These are phyloP conservation scores for Aspergillus novoparasiticus DNA, from an alignment of 2,329 filamentous ascomycete species.

Conservation along the genomic window DNA sequence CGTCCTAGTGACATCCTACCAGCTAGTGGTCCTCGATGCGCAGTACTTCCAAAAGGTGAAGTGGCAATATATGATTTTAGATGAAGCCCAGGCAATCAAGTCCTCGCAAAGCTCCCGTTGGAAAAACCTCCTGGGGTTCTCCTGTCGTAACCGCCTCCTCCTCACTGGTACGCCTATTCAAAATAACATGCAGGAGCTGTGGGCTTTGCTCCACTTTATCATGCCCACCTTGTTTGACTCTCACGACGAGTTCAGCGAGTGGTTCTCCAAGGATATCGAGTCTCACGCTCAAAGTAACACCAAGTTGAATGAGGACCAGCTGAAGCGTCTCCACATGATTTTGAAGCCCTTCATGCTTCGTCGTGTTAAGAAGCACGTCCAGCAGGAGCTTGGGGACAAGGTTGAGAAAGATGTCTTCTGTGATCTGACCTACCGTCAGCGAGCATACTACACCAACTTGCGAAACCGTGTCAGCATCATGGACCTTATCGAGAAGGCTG, in stretches of 20 bases:
- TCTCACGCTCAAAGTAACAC: slow-evolving; percentile 98
- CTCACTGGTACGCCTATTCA: slow-evolving; percentile 97
- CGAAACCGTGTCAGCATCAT: slow-evolving; percentile 98
- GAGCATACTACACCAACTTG: slow-evolving; percentile 87
- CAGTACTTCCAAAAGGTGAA: slow-evolving; percentile 99
- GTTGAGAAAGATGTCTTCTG: slow-evolving; percentile 96
- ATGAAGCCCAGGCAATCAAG: slow-evolving; percentile 98
- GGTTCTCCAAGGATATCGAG: slow-evolving; percentile 71
- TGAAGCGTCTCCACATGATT: slow-evolving; percentile 97
- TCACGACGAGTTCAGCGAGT: slow-evolving; percentile 56
- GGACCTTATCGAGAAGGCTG: slow-evolving; percentile 96
- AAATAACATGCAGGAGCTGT: slow-evolving; percentile 99
- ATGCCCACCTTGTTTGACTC: slow-evolving; percentile 95
- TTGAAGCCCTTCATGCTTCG: slow-evolving; percentile 99
- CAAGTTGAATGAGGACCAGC: slow-evolving; percentile 98
- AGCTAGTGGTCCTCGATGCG: slow-evolving; percentile 92
- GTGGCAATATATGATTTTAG: slow-evolving; percentile 99
- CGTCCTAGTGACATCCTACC: slow-evolving; percentile 94
- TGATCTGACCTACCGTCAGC: slow-evolving; percentile 92
- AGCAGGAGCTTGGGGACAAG: slow-evolving; percentile 98
- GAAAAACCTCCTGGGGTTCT: slow-evolving; percentile 93
- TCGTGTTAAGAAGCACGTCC: slow-evolving; percentile 99
- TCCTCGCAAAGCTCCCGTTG: slow-evolving; percentile 94
- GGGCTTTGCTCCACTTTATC: slow-evolving; percentile 97
- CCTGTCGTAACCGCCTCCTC: slow-evolving; percentile 90